Conservation (phyloP, 495 filamentous ascomycete genomes). For the Aspergillus ellipticus region DNA sequence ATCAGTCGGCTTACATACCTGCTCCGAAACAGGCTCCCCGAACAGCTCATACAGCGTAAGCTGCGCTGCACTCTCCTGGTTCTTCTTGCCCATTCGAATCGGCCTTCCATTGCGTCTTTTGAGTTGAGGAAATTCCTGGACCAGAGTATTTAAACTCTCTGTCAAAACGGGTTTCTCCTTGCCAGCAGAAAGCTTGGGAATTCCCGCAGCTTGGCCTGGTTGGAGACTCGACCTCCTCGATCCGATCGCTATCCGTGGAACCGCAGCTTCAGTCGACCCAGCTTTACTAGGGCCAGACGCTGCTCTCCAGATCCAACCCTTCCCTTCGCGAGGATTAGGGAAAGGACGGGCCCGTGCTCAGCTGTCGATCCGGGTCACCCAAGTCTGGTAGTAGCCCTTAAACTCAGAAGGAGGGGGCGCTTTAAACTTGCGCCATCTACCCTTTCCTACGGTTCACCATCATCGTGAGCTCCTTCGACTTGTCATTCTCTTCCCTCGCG, state of each 20-base stretch:
- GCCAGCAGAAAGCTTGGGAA: conserved; percentile 27
- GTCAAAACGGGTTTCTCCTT: conserved; percentile 14
- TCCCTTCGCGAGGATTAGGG: conserved; percentile 24
- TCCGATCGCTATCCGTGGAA: conserved; percentile 32
- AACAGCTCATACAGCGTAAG: conserved; percentile 16
- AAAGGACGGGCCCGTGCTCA: conserved; percentile 35
- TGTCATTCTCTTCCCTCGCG: conserved; percentile 20
- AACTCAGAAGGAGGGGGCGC: conserved; percentile 25
- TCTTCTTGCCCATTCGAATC: neutral
- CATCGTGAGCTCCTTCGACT: conserved; percentile 19
- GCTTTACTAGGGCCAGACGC: conserved; percentile 18
- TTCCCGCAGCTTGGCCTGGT: conserved; percentile 25
- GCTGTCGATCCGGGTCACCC: conserved; percentile 31
- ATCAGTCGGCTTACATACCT: conserved; percentile 22
- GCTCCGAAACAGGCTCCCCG: conserved; percentile 15
- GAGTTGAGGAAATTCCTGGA: neutral
- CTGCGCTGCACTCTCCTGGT: conserved; percentile 6
- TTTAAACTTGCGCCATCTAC: conserved; percentile 31
- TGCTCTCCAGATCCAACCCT: conserved; percentile 32
- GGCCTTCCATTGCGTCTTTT: neutral
- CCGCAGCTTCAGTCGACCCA: conserved; percentile 23
- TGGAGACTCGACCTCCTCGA: conserved; percentile 16
- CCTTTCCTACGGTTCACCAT: conserved; percentile 26
- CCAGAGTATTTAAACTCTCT: conserved; percentile 12
- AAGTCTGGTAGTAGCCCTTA: conserved; percentile 24